A percentile compares a stretch with the other conserved stretches of the same genome.
phyloP scores from a whole-genome alignment of 768 basidiomycete genomes.

The Vararia minispora region DNA sequence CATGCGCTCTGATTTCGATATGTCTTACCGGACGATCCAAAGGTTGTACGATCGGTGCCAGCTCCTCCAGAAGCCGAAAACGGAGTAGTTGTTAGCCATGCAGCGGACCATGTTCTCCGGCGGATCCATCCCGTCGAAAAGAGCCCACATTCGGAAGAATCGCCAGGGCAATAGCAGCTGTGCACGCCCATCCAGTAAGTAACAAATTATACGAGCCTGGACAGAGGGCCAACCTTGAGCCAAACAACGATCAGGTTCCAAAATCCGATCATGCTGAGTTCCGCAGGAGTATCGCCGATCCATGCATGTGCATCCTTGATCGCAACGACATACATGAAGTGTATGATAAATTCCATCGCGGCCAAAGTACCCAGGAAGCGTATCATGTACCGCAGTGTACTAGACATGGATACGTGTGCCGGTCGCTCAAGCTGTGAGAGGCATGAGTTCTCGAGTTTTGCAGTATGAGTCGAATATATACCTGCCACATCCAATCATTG shows the following conservation, averaged over 20 bases:
- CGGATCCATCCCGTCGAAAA: conserved; percentile 79
- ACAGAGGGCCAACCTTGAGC: conserved; percentile 62
- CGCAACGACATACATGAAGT: conserved; percentile 94
- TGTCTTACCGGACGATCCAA: conserved; percentile 76
- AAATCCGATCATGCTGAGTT: conserved; percentile 89
- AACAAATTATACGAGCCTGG: background rate
- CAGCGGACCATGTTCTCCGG: conserved; percentile 99
- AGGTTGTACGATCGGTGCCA: conserved; percentile 98
- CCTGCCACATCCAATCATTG: conserved; percentile 94
- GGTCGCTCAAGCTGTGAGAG: conserved; percentile 54
- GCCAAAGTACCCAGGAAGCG: conserved; percentile 65
- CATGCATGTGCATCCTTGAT: conserved; percentile 87
- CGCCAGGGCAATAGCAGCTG: conserved; percentile 93
- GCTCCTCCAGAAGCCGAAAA: conserved; percentile 85
- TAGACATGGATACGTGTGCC: conserved; percentile 27
- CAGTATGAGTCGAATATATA: conserved; percentile 18
- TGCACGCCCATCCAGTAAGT: background rate
- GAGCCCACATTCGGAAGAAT: conserved; percentile 92
- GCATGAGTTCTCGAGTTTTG: background rate
- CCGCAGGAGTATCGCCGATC: conserved; percentile 62
- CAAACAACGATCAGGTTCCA: conserved; percentile 96
- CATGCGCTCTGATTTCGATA: too few relatives aligned
- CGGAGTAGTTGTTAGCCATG: conserved; percentile 94
- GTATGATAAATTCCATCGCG: conserved; percentile 85
- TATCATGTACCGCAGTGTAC: conserved; percentile 43